Evolutionary conservation across 257 asterid genomes (phyloP).

Genomic region (Anisodus acutangulus): DNA sequence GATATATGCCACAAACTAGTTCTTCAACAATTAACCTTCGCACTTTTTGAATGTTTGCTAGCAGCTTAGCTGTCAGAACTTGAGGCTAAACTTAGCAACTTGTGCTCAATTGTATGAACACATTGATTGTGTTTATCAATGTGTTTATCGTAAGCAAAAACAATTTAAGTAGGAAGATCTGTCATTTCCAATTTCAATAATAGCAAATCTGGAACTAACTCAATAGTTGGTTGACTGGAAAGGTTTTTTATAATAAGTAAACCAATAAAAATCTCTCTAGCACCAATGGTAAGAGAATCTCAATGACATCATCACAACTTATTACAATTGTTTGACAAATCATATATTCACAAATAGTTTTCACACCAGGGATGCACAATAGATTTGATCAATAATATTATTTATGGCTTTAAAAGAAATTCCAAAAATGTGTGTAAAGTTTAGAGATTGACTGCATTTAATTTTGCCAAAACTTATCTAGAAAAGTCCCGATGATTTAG

Average conservation of each 20-base stretch:
- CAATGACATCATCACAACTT: neutral
- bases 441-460: neutral
- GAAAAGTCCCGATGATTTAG: neutral
- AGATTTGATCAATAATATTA: neutral
- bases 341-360: neutral
- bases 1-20: neutral
- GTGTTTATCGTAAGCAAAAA: constrained; percentile 2
- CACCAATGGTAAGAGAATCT: neutral
- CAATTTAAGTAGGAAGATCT: neutral
- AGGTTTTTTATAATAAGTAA: neutral
- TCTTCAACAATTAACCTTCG: constrained; percentile 5
- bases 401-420: neutral
- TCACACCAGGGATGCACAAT: constrained; percentile 6
- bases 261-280: neutral
- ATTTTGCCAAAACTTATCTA: neutral
- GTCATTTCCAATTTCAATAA: constrained; percentile 18
- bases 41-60: neutral
- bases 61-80: neutral
- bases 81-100: neutral
- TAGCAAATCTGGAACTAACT: constrained; percentile 1
- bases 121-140: constrained; percentile 13
- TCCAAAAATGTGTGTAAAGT: neutral
- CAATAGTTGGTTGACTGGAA: constrained; percentile 21
- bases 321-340: constrained; percentile 8
- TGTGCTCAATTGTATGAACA: neutral